These are phyloP conservation scores for Akanthomyces lecanii DNA, from an alignment of 2,329 filamentous ascomycete species.

Conservation along the genomic window DNA sequence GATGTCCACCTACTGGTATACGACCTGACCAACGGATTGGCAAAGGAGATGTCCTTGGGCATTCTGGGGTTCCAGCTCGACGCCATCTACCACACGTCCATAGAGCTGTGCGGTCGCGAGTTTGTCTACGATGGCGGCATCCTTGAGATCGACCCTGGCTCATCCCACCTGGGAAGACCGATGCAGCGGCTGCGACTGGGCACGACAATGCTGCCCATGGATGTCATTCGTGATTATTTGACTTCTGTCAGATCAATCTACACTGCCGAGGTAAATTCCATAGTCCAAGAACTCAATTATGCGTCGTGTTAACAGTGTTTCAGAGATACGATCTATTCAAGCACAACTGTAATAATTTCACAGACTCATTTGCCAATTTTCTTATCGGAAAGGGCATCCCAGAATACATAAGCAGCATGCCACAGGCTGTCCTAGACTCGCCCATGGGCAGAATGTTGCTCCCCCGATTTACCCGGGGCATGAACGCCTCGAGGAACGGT, in stretches of 20 bases:
- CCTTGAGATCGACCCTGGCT: conserved; percentile 73
- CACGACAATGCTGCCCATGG: conserved; percentile 70
- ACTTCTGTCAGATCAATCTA: conserved; percentile 80
- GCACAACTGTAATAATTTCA: conserved; percentile 98
- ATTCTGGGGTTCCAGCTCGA: conserved; percentile 64
- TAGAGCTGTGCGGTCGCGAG: conserved; percentile 79
- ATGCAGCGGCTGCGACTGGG: conserved; percentile 74
- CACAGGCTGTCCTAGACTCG: conserved; percentile 77
- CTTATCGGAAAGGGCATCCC: conserved; percentile 86
- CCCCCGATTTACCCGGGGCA: conserved; percentile 58
- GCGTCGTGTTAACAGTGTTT: conserved; percentile 5
- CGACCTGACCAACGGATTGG: conserved; percentile 64
- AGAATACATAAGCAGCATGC: conserved; percentile 77
- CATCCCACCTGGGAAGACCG: conserved; percentile 81
- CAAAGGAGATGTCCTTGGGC: conserved; percentile 51
- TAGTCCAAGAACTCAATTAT: not conserved
- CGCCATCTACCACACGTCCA: conserved; percentile 90
- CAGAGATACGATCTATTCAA: conserved; percentile 82
- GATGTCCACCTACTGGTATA: conserved; percentile 75
- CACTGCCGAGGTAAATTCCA: conserved; percentile 60
- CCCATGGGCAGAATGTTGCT: conserved; percentile 85
- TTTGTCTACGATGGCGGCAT: conserved; percentile 89
- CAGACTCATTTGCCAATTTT: conserved; percentile 87
- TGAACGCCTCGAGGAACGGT: conserved; percentile 48
- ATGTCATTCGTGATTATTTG: conserved; percentile 82